Percentiles rank a stretch among this genome's conserved stretches.
Evolutionary conservation across 2,329 filamentous ascomycete species (phyloP).

Genomic region (Periglandula ipomoeae): DNA sequence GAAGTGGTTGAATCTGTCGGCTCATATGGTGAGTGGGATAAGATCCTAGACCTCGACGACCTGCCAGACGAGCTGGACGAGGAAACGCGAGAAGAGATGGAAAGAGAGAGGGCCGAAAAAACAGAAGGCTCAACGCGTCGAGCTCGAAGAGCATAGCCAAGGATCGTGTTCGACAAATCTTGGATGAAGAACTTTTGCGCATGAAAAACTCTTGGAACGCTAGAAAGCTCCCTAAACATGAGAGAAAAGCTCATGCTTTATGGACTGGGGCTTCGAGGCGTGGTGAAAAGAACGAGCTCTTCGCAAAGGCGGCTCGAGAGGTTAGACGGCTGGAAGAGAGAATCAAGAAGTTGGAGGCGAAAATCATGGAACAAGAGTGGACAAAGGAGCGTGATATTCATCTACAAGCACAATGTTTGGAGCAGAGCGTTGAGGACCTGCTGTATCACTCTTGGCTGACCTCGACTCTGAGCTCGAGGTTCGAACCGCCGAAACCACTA

Average conservation of each 20-base stretch:
- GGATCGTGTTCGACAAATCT: conserved; percentile 39
- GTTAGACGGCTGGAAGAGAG: conserved; percentile 38
- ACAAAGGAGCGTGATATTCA: conserved; percentile 40
- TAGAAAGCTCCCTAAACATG: conserved; percentile 45
- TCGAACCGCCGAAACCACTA: conserved; percentile 28
- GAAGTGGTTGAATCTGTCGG: not conserved
- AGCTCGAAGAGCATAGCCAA: conserved; percentile 21
- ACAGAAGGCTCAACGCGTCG: conserved; percentile 2
- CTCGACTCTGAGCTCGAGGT: conserved; percentile 32
- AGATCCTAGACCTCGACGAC: conserved; percentile 34
- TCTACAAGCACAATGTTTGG: conserved; percentile 48
- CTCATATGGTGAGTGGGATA: conserved; percentile 19
- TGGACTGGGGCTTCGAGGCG: conserved; percentile 50
- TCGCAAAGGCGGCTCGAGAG: conserved; percentile 32
- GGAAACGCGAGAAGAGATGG: conserved; percentile 52
- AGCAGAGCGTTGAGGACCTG: conserved; percentile 55
- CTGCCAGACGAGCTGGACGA: conserved; percentile 34
- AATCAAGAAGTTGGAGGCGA: conserved; percentile 43
- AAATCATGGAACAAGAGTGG: conserved; percentile 47
- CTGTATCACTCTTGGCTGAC: conserved; percentile 43
- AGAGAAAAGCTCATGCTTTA: conserved; percentile 46
- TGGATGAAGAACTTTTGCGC: conserved; percentile 44
- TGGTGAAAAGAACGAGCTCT: conserved; percentile 25
- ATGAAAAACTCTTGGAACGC: conserved; percentile 48
- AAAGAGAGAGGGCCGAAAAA: conserved; percentile 25